Percentiles rank a stretch among this genome's conserved stretches.
phyloP scores from a whole-genome alignment of 345 rosid genomes.

The Litchi chinensis region DNA sequence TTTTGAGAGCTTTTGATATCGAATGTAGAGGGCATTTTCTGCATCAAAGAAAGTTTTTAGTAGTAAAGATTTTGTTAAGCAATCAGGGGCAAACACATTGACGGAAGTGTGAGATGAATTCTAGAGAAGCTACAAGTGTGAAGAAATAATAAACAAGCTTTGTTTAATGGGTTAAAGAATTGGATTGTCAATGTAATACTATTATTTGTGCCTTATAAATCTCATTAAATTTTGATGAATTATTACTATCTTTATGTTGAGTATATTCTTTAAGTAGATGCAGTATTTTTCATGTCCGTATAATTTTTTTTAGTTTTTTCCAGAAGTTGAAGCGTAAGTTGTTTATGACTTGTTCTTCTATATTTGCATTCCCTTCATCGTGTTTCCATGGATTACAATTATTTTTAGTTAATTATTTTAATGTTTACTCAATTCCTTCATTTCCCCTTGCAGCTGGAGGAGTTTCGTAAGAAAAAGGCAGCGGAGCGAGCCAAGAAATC shows the following conservation, averaged over 20 bases:
- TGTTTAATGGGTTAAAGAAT: neutral
- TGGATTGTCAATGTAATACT: neutral
- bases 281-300: neutral
- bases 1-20: neutral
- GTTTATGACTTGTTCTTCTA: neutral
- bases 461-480: constrained; percentile 95
- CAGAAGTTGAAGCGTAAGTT: neutral
- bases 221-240: neutral
- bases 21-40: neutral
- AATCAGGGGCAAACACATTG: neutral
- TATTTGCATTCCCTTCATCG: neutral
- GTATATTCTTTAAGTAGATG: neutral
- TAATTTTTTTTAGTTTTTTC: neutral
- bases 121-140: neutral
- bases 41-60: neutral
- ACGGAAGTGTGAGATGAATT: neutral
- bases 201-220: neutral
- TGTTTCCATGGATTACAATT: neutral
- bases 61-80: neutral
- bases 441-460: constrained; percentile 70
- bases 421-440: neutral
- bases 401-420: neutral
- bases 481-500: constrained; percentile 81
- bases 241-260: neutral
- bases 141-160: neutral